These are phyloP conservation scores for Pseudogymnoascus sp. DNA, from an alignment of 2,329 filamentous ascomycete species.

Conservation along the genomic window DNA sequence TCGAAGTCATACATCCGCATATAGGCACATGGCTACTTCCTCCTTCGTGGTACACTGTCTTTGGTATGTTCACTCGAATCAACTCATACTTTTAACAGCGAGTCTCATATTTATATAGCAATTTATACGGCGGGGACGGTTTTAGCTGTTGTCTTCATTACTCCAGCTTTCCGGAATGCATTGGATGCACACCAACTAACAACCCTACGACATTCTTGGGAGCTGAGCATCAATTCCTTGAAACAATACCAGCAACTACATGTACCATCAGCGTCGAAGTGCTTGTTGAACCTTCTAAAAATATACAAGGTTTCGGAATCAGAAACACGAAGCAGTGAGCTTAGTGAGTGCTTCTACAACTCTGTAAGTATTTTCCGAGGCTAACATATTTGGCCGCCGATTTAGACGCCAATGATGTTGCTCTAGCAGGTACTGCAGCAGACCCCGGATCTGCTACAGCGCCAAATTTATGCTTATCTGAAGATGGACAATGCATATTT, in stretches of 20 bases:
- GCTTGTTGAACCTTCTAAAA: background rate
- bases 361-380: background rate
- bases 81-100: background rate
- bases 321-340: background rate
- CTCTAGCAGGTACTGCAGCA: background rate
- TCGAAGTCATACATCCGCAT: background rate
- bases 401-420: background rate
- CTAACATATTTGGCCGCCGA: background rate
- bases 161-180: background rate
- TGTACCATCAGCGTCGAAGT: background rate
- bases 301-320: background rate
- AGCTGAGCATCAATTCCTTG: background rate
- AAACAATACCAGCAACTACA: background rate
- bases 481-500: background rate
- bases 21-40: constrained; percentile 5
- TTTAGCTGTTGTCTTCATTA: background rate
- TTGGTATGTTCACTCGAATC: background rate
- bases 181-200: background rate
- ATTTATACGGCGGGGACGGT: constrained; percentile 9
- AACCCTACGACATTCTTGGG: background rate
- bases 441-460: background rate
- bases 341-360: background rate
- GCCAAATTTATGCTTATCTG: background rate
- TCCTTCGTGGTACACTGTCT: constrained; percentile 10
- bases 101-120: background rate